phyloP scores from a whole-genome alignment of 2,329 filamentous ascomycete genomes.

The Pseudogymnoascus sp. region DNA sequence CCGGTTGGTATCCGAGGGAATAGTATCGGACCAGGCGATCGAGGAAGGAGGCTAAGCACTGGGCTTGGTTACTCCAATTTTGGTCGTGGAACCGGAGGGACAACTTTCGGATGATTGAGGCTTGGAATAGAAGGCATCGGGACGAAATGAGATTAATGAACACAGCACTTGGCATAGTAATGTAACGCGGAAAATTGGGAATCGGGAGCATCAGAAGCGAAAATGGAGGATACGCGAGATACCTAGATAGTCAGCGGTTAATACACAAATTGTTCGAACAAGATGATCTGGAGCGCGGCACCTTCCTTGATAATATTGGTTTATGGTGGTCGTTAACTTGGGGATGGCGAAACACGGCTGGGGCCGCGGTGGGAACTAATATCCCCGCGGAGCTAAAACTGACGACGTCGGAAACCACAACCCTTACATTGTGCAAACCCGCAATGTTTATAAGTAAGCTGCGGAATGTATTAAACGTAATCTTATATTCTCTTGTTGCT shows the following conservation, averaged over 20 bases:
- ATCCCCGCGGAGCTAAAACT: background rate
- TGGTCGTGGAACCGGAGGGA: constrained; percentile 26
- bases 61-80: constrained; percentile 24
- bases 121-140: background rate
- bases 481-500: background rate
- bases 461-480: background rate
- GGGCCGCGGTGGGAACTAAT: background rate
- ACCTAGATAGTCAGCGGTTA: background rate
- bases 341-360: background rate
- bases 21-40: constrained; percentile 23
- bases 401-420: background rate
- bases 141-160: background rate
- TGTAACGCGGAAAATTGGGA: background rate
- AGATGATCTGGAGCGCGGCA: background rate
- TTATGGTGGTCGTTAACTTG: background rate
- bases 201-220: background rate
- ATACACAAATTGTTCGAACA: background rate
- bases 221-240: background rate
- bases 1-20: constrained; percentile 24
- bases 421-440: background rate
- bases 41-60: constrained; percentile 26
- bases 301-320: background rate
- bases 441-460: background rate
- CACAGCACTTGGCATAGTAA: background rate
- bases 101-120: constrained; percentile 18